phyloP scores from a whole-genome alignment of 2,329 filamentous ascomycete genomes.

The Samsoniella hepiali region DNA sequence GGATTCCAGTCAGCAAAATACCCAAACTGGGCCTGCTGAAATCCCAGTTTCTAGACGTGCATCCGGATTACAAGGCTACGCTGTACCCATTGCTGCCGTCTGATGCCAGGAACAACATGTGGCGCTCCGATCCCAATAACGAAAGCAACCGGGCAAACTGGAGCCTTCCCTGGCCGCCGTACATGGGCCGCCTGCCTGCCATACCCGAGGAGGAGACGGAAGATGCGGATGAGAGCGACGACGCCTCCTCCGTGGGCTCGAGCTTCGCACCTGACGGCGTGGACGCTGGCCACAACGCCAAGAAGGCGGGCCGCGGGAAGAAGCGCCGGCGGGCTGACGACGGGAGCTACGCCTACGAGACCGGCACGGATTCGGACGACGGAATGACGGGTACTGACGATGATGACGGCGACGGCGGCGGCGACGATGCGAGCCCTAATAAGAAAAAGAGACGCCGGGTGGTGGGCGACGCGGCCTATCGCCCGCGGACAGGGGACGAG shows the following conservation, averaged over 20 bases:
- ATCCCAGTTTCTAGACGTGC: slow-evolving; percentile 23
- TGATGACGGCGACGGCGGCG: background rate
- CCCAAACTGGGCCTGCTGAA: slow-evolving; percentile 23
- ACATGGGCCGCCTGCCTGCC: slow-evolving; percentile 18
- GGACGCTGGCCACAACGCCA: background rate
- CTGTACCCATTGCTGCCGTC: slow-evolving; percentile 27
- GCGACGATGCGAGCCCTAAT: background rate
- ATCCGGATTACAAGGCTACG: slow-evolving; percentile 29
- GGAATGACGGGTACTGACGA: background rate
- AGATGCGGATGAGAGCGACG: background rate
- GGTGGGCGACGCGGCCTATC: background rate
- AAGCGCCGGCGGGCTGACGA: background rate
- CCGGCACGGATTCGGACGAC: background rate
- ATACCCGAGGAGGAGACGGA: background rate
- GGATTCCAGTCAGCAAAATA: slow-evolving; percentile 26
- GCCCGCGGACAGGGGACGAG: background rate
- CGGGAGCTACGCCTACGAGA: background rate
- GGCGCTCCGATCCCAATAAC: slow-evolving; percentile 34
- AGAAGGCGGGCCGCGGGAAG: background rate
- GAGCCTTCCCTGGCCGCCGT: slow-evolving; percentile 31
- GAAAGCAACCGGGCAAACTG: slow-evolving; percentile 26
- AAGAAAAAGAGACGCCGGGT: background rate
- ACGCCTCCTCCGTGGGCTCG: background rate
- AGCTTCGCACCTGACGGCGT: background rate
- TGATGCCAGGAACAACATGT: slow-evolving; percentile 24